Base-by-base conservation (phyloP, 2,329 filamentous ascomycete species). In the Aspergillus sp. region DNA sequence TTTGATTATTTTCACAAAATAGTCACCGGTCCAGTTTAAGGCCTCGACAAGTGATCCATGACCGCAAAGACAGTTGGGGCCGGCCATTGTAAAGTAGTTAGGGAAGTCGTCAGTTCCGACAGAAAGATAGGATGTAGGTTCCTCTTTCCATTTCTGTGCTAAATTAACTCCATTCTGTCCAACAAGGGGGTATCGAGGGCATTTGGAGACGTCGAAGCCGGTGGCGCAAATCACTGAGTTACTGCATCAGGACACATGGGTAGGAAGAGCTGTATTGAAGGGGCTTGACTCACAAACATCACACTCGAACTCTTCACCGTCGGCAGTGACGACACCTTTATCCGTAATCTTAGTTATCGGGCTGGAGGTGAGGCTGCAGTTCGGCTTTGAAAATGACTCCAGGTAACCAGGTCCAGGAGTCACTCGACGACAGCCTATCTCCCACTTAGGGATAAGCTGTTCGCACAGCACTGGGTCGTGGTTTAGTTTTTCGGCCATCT, bases 181-280 rank as follows among this genome's bases (percentile, higher is more conserved):
- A 25, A 69, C 59, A 13, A 75, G 54, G 0, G 65, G 63, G 45
- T 67, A 75, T 3, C 59, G 64, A 2, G 71, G 73, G 2, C 57
- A 58, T 29, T 70, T 69, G 14, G 67, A 70, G 32, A 72, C 68
- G 50, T 75, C 68, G 49, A 74, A 76, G 0, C 74, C 73, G 7
- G 72, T 76, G 10, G 71, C 69, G 55, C 72, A 75, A 47, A 73
- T 44, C 29, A 64, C 50, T 40, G 29, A 32, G 29, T 32, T 13
- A 7, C 29, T 6, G 13, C 29, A 32, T 32, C 29, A n/a, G n/a
- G n/a, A n/a, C n/a, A n/a, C n/a, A n/a, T n/a, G n/a, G n/a, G n/a
- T n/a, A n/a, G n/a, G n/a, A n/a, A n/a, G n/a, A n/a, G 29, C 13
- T 32, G 29, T 13, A 13, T 6, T 13, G 29, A 32, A 40, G 5